Evolutionary conservation across 2,329 filamentous ascomycete species (phyloP).

Genomic region (Fusarium fujikuroi): DNA sequence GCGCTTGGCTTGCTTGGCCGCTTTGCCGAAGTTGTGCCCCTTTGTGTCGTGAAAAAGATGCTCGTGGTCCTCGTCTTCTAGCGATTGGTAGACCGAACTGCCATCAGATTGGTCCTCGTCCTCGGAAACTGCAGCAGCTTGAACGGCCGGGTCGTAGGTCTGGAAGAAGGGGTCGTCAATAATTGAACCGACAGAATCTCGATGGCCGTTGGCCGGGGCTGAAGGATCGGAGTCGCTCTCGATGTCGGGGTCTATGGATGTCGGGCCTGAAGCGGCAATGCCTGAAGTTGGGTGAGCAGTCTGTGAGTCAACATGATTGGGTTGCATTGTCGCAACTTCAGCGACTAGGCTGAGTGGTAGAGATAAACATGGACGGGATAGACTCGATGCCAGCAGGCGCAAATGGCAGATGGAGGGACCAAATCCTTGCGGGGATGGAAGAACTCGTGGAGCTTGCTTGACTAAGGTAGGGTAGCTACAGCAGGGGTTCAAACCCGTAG

Average conservation of each 20-base stretch:
- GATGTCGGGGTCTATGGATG: conserved; percentile 41
- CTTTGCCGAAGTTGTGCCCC: conserved; percentile 13
- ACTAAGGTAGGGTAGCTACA: conserved; percentile 6
- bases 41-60: conserved; percentile 44
- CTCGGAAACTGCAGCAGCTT: conserved; percentile 41
- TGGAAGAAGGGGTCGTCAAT: conserved; percentile 67
- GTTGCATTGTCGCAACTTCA: conserved; percentile 46
- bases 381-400: conserved; percentile 20
- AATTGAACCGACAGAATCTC: conserved; percentile 64
- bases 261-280: conserved; percentile 29
- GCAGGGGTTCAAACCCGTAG: conserved; percentile 14
- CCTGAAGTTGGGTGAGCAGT: conserved; percentile 42
- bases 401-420: conserved; percentile 30
- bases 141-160: conserved; percentile 53
- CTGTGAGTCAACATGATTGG: conserved; percentile 42
- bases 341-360: conserved; percentile 41
- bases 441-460: conserved; percentile 35
- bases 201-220: conserved; percentile 41
- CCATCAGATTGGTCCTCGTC: conserved; percentile 40
- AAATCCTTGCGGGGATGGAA: conserved; percentile 36
- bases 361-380: conserved; percentile 41
- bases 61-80: conserved; percentile 47
- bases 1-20: conserved; percentile 11
- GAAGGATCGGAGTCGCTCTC: conserved; percentile 36
- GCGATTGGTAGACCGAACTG: conserved; percentile 44